Percentiles rank a stretch among this genome's conserved stretches.
These are phyloP conservation scores for Nevesoporus exiguus DNA, from an alignment of 768 basidiomycete genomes.

Conservation along the genomic window DNA sequence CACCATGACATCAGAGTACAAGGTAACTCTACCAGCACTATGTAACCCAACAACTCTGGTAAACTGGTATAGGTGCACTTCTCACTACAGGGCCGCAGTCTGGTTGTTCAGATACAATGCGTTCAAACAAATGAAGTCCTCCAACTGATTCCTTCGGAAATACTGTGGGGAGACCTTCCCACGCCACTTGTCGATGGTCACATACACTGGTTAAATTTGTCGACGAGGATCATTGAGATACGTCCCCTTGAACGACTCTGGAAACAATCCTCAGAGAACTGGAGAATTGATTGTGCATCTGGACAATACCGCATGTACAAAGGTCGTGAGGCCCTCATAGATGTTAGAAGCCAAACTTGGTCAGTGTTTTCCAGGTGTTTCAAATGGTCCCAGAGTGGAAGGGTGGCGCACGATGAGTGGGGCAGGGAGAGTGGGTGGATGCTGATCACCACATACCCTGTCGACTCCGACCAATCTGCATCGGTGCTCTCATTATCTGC, in stretches of 20 bases:
- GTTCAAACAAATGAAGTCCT: not conserved
- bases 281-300: constrained; percentile 14
- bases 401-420: too few species aligned
- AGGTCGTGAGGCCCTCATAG: constrained; percentile 11
- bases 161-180: constrained; percentile 22
- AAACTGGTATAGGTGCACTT: constrained; percentile 2
- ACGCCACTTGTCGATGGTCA: constrained; percentile 1
- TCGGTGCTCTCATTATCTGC: not conserved
- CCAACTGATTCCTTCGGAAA: constrained; percentile 16
- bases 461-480: not conserved
- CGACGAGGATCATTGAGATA: constrained; percentile 18
- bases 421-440: not conserved
- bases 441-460: not conserved
- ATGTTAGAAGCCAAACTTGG: constrained; percentile 9
- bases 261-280: constrained; percentile 17
- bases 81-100: not conserved
- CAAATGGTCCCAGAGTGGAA: too few species aligned
- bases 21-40: not conserved
- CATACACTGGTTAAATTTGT: constrained; percentile 26
- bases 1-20: too few species aligned
- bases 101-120: constrained; percentile 9
- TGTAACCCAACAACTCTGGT: not conserved
- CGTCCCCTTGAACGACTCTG: constrained; percentile 16
- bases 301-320: not conserved
- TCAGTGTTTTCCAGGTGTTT: not conserved